These are phyloP conservation scores for Aspergillus udagawae DNA, from an alignment of 2,329 filamentous ascomycete genomes.

Conservation along the genomic window DNA sequence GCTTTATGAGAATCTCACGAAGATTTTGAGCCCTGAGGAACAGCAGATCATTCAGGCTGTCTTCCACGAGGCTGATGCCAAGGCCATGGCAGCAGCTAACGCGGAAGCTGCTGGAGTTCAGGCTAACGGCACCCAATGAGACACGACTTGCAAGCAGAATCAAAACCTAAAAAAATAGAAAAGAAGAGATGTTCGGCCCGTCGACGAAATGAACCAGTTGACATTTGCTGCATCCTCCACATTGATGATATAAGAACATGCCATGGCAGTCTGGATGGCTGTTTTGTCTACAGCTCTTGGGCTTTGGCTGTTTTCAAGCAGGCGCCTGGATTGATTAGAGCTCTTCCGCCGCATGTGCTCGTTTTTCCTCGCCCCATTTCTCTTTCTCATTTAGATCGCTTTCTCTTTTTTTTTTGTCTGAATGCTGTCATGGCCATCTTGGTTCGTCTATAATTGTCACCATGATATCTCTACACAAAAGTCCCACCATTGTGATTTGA, in stretches of 20 bases:
- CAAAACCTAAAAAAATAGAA: conserved; percentile 12
- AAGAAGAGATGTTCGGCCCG: conserved; percentile 9
- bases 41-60: conserved; percentile 75
- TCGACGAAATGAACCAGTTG: conserved; percentile 18
- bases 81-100: conserved; percentile 42
- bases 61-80: conserved; percentile 64
- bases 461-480: background rate
- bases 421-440: background rate
- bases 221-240: conserved; percentile 7
- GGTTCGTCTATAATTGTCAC: background rate
- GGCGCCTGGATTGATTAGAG: conserved; percentile 10
- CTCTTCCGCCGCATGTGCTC: conserved; percentile 26
- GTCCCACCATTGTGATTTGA: background rate
- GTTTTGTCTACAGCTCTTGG: conserved; percentile 1
- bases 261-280: conserved; percentile 14
- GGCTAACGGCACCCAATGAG: conserved; percentile 32
- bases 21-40: conserved; percentile 74
- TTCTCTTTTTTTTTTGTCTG: conserved; percentile 3
- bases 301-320: conserved; percentile 5
- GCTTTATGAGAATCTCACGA: conserved; percentile 76
- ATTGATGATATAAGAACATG: conserved; percentile 15
- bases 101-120: conserved; percentile 34
- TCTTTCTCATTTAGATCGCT: conserved; percentile 8
- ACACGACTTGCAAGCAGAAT: conserved; percentile 4
- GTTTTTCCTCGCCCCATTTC: conserved; percentile 11